A percentile compares a stretch with the other conserved stretches of the same genome.
Evolutionary conservation across 2,329 filamentous ascomycete genomes (phyloP).

Genomic region (Meredithiella fracta): DNA sequence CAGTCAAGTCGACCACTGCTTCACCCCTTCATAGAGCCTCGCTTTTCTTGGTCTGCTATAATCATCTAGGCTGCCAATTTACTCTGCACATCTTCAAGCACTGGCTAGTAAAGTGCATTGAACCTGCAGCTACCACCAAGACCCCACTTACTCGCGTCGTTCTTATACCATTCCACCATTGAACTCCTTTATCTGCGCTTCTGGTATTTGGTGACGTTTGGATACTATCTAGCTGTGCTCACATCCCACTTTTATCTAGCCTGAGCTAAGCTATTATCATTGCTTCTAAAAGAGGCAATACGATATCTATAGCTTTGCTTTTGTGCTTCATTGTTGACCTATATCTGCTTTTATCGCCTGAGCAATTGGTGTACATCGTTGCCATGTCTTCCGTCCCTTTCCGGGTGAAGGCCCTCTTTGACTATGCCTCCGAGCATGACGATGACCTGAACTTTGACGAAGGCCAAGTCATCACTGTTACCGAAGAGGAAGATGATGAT

Average conservation of each 20-base stretch:
- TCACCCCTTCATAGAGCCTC: not conserved
- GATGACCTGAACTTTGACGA: slow-evolving; percentile 79
- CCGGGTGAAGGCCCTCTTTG: slow-evolving; percentile 90
- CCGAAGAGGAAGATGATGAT: slow-evolving; percentile 78
- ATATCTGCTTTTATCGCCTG: not conserved
- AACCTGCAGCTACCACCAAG: not conserved
- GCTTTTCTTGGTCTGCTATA: not conserved
- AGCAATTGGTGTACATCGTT: not conserved
- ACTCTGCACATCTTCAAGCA: not conserved
- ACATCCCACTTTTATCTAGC: not conserved
- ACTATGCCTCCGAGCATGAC: slow-evolving; percentile 83
- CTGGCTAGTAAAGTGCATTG: slow-evolving; percentile 2
- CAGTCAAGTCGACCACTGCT: not conserved
- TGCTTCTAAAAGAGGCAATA: not conserved
- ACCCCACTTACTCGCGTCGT: not conserved
- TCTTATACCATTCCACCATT: not conserved
- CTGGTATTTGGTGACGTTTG: not conserved
- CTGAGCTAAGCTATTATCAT: not conserved
- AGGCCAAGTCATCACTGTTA: slow-evolving; percentile 87
- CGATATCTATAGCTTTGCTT: not conserved
- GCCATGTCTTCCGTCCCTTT: slow-evolving; percentile 35
- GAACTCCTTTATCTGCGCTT: not conserved
- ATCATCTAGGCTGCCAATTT: not conserved
- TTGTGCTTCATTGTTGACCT: not conserved
- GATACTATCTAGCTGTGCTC: not conserved